phyloP scores from a whole-genome alignment of 1,139 yeast species.

The Taphrina pruni region DNA sequence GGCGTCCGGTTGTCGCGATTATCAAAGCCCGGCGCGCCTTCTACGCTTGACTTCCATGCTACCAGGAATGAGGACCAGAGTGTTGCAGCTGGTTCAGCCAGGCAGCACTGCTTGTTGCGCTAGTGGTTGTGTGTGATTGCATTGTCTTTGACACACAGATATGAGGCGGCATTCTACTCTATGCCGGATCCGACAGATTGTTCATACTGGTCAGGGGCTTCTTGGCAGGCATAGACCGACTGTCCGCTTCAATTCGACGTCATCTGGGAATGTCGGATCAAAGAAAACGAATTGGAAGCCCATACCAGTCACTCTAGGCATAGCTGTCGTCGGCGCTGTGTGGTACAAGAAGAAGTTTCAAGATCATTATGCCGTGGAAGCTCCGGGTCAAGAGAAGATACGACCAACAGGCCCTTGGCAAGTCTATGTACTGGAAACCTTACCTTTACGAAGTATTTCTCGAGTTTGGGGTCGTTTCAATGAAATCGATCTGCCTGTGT shows the following conservation, averaged over 20 bases:
- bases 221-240: neutral
- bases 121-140: too few species aligned
- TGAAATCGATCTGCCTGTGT: constrained; percentile 78
- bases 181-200: neutral
- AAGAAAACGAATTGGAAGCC: constrained; percentile 40
- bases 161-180: neutral
- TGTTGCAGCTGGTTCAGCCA: too few species aligned
- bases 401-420: constrained; percentile 48
- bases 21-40: constrained; percentile 6
- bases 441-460: constrained; percentile 89
- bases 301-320: constrained; percentile 43
- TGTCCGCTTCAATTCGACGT: neutral
- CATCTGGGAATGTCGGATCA: neutral
- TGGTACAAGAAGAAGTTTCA: constrained; percentile 34
- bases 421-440: constrained; percentile 82
- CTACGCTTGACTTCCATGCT: neutral
- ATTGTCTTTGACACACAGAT: neutral
- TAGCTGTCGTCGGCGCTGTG: constrained; percentile 42
- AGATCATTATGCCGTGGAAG: constrained; percentile 31
- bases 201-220: neutral
- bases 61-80: neutral
- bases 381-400: constrained; percentile 38
- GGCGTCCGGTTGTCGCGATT: constrained; percentile 6
- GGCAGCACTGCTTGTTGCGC: too few species aligned
- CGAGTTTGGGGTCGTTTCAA: constrained; percentile 94